Evolutionary conservation across 2,329 filamentous ascomycete species (phyloP), one percentile per base, ranked within the genome.

Genomic region (Ophiobolus disseminans): DNA sequence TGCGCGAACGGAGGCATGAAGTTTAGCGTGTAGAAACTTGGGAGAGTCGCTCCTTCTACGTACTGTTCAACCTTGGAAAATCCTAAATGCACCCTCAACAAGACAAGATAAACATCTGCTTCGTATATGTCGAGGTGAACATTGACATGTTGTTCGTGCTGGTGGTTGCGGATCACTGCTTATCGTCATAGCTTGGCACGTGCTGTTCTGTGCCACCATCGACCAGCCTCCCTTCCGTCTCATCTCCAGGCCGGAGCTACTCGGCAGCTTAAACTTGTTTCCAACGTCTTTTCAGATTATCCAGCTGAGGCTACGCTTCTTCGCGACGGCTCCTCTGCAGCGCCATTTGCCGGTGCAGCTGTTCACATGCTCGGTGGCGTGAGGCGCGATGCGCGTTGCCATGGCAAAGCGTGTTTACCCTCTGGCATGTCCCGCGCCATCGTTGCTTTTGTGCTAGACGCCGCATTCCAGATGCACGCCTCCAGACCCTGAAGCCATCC

Each of bases 1-100:
- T 89, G 86, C 74, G 88, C 89, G 6, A 93, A 93, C 66, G 90
- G 90, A 1, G 90, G 90, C 5, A 86, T 91, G 83, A 63, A 55
- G 37, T 69, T 70, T 32, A 69, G 63, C 48, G 53, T 60, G 17
- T 69, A 65, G 45, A 16, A 1, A 19, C n/a, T n/a, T n/a, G n/a
- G n/a, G n/a, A n/a, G n/a, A n/a, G n/a, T n/a, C n/a, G n/a, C n/a
- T n/a, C n/a, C n/a, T n/a, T n/a, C n/a, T n/a, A n/a, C n/a, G n/a
- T n/a, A n/a, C n/a, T n/a, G n/a, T n/a, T n/a, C n/a, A n/a, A n/a
- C n/a, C n/a, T n/a, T n/a, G n/a, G n/a, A n/a, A n/a, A n/a, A n/a
- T n/a, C n/a, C n/a, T n/a, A n/a, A n/a, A n/a, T n/a, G n/a, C n/a
- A n/a, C n/a, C n/a, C n/a, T n/a, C n/a, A n/a, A n/a, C n/a, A n/a